phyloP scores from a whole-genome alignment of 2,329 filamentous ascomycete species.

The Venturia carpophila region DNA sequence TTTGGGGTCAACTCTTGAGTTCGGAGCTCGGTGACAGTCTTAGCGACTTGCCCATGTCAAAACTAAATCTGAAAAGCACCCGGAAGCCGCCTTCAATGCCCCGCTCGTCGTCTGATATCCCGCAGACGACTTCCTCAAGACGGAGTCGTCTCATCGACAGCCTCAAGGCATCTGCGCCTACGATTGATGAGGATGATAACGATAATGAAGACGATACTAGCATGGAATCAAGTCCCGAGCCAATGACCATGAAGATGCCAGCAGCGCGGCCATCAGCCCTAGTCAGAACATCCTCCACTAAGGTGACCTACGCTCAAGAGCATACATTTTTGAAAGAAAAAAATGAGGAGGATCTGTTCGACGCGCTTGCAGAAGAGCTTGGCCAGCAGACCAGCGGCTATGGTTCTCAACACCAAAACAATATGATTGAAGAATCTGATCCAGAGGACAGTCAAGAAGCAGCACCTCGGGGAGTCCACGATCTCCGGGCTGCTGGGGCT shows the following conservation, averaged over 20 bases:
- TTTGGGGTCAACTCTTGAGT: conserved; percentile 23
- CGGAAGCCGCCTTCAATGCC: conserved; percentile 5
- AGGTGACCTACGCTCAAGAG: conserved; percentile 51
- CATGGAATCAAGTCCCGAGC: not conserved
- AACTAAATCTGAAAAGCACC: conserved; percentile 5
- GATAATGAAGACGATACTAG: conserved; percentile 18
- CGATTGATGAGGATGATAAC: conserved; percentile 23
- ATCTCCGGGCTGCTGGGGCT: conserved; percentile 51
- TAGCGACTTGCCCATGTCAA: conserved; percentile 15
- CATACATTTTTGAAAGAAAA: conserved; percentile 53
- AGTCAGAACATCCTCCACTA: conserved; percentile 31
- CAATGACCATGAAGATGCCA: not conserved
- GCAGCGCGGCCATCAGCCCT: conserved; percentile 24
- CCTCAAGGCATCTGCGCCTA: conserved; percentile 14
- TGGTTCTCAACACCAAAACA: conserved; percentile 11
- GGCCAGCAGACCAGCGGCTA: conserved; percentile 6
- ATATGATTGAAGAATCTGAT: conserved; percentile 34
- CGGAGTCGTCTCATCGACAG: conserved; percentile 18
- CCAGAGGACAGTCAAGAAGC: conserved; percentile 36
- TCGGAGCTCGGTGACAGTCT: conserved; percentile 9
- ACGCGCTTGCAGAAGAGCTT: conserved; percentile 17
- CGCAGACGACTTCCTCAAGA: conserved; percentile 2
- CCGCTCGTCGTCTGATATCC: conserved; percentile 18
- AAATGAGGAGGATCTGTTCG: conserved; percentile 23
- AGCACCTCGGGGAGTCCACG: conserved; percentile 51